Conservation (phyloP, 352 stramenopile genomes). For the Pythium dissotocum region DNA sequence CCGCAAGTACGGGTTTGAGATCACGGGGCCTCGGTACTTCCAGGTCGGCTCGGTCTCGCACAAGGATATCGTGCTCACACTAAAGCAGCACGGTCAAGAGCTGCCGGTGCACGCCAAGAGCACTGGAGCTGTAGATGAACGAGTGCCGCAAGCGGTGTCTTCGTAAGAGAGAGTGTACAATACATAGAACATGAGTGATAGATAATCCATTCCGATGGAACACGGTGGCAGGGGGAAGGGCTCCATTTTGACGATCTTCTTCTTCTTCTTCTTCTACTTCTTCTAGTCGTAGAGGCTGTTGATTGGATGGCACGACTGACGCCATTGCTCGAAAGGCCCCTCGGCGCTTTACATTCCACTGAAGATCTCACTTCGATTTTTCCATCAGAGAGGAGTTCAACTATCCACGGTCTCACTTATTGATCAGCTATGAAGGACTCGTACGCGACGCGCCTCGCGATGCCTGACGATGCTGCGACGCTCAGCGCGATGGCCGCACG, state of each 20-base stretch:
- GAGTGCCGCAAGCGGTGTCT: background rate
- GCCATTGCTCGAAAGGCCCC: background rate
- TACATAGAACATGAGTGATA: no score
- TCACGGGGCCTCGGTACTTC: conserved; percentile 34
- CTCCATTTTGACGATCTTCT: no score
- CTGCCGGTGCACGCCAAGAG: background rate
- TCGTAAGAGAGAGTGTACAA: background rate
- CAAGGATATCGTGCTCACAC: conserved; percentile 16
- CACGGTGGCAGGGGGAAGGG: no score
- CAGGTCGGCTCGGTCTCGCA: conserved; percentile 18
- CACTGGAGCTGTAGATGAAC: background rate
- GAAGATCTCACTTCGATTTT: no score
- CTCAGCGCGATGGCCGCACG: conserved; percentile 32
- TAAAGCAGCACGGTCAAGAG: background rate
- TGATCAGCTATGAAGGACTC: background rate
- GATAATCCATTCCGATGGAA: no score
- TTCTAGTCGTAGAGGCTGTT: background rate
- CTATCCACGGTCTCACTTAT: background rate
- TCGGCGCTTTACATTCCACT: no score
- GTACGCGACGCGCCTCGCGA: conserved; percentile 20
- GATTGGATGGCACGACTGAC: background rate
- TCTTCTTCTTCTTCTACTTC: no score
- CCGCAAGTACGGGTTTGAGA: conserved; percentile 33
- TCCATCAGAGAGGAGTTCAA: no score
- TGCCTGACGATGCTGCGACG: conserved; percentile 19